phyloP scores from a whole-genome alignment of 495 filamentous ascomycete genomes.

The Penicillium robsamsonii region DNA sequence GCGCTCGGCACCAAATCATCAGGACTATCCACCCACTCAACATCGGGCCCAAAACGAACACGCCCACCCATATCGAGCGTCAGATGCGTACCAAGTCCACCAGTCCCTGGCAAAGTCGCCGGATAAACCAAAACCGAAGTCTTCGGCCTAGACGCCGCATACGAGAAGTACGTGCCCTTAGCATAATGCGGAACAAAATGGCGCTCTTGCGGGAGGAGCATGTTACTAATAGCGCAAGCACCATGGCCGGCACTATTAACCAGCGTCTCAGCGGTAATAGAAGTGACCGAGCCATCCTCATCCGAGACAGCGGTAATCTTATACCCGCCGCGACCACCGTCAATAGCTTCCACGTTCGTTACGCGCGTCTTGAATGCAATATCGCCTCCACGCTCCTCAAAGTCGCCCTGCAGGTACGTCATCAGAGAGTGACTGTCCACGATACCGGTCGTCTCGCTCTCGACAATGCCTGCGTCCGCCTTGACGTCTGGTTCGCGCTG shows the following conservation, averaged over 20 bases:
- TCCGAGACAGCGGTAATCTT: constrained; percentile 49
- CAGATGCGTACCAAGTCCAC: constrained; percentile 87
- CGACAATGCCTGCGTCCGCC: constrained; percentile 68
- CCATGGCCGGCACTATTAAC: constrained; percentile 84
- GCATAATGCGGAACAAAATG: constrained; percentile 71
- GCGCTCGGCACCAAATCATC: constrained; percentile 53
- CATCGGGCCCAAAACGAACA: constrained; percentile 90
- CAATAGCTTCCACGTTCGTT: constrained; percentile 52
- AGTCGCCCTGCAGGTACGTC: constrained; percentile 70
- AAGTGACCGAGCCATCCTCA: constrained; percentile 40
- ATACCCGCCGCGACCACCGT: constrained; percentile 49
- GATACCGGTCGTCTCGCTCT: constrained; percentile 83
- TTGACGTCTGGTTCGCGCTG: constrained; percentile 70
- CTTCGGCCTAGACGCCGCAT: constrained; percentile 60
- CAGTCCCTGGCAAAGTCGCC: constrained; percentile 72
- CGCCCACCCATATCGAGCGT: constrained; percentile 86
- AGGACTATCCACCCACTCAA: constrained; percentile 81
- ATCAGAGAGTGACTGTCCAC: constrained; percentile 85
- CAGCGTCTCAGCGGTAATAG: constrained; percentile 69
- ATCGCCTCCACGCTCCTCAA: constrained; percentile 75
- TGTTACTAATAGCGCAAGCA: constrained; percentile 76
- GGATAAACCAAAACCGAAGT: constrained; percentile 84
- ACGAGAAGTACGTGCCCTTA: constrained; percentile 95
- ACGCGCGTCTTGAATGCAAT: constrained; percentile 65
- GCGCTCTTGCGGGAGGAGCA: constrained; percentile 63